Conservation (phyloP, 331 rosid species). For the Acacia pycnantha region DNA sequence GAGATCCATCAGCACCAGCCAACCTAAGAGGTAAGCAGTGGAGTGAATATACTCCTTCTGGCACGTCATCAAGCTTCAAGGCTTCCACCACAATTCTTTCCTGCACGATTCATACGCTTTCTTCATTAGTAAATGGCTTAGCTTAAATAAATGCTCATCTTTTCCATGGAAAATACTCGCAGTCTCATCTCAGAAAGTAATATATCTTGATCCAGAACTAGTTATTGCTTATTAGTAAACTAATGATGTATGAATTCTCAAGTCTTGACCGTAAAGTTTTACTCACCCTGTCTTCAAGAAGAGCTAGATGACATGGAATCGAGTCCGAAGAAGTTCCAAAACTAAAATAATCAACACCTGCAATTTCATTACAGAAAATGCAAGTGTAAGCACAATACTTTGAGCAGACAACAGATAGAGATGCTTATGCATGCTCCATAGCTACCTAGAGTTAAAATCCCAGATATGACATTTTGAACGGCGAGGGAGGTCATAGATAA, state of each 20-base stretch:
- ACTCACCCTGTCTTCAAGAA: constrained; percentile 68
- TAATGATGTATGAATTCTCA: neutral
- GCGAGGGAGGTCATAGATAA: neutral
- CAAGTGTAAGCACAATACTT: constrained; percentile 16
- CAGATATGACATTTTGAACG: constrained; percentile 5
- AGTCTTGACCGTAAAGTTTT: neutral
- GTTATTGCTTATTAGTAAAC: neutral
- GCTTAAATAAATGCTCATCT: neutral
- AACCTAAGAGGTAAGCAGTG: constrained; percentile 76
- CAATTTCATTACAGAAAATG: constrained; percentile 27
- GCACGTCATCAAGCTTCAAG: constrained; percentile 58
- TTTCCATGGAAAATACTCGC: neutral
- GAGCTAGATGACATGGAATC: constrained; percentile 60
- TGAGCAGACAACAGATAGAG: neutral
- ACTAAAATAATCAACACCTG: constrained; percentile 60
- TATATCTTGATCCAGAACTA: neutral
- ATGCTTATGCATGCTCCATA: neutral
- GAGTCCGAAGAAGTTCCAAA: constrained; percentile 21
- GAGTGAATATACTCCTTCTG: constrained; percentile 57
- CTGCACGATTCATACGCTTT: constrained; percentile 26
- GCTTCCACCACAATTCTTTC: constrained; percentile 71
- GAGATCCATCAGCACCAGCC: constrained; percentile 77
- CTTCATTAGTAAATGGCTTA: neutral
- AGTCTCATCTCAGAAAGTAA: neutral
- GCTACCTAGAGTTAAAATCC: neutral